These are phyloP conservation scores for Beta corolliflora DNA, from an alignment of 179 eudicot genomes.

Conservation along the genomic window DNA sequence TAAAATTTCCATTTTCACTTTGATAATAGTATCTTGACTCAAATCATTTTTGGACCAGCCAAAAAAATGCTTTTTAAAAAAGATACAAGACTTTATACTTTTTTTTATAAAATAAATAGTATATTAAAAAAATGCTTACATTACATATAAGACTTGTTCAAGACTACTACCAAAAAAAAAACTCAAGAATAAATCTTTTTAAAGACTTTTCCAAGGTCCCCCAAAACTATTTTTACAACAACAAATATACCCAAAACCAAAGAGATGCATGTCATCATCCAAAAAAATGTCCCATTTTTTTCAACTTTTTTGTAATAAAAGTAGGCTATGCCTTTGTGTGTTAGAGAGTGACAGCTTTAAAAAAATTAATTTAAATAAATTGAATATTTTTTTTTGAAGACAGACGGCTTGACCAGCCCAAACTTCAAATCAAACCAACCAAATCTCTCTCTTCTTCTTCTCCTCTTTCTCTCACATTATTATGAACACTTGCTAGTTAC, in stretches of 20 bases:
- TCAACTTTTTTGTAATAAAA: constrained; percentile 27
- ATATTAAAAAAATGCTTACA: background rate
- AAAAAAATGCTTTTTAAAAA: too few species aligned
- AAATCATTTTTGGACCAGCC: background rate
- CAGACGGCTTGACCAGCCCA: constrained; percentile 42
- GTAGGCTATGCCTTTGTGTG: constrained; percentile 27
- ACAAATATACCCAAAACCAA: constrained; percentile 18
- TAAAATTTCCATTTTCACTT: background rate
- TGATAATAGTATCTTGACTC: background rate
- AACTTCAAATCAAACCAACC: constrained; percentile 29
- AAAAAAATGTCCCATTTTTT: background rate
- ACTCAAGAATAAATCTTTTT: background rate
- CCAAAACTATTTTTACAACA: constrained; percentile 20
- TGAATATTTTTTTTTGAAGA: background rate
- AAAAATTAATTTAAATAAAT: background rate
- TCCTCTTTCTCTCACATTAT: constrained; percentile 20
- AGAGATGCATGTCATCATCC: constrained; percentile 26
- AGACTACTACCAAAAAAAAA: background rate
- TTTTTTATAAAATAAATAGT: too few species aligned
- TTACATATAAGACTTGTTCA: background rate
- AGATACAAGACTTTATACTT: too few species aligned
- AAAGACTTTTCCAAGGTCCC: background rate
- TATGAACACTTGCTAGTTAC: constrained; percentile 3
- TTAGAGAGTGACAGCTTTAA: constrained; percentile 32
- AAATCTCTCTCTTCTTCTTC: background rate